These are phyloP conservation scores for Solanum pimpinellifolium DNA, from an alignment of 257 asterid species.

Conservation along the genomic window DNA sequence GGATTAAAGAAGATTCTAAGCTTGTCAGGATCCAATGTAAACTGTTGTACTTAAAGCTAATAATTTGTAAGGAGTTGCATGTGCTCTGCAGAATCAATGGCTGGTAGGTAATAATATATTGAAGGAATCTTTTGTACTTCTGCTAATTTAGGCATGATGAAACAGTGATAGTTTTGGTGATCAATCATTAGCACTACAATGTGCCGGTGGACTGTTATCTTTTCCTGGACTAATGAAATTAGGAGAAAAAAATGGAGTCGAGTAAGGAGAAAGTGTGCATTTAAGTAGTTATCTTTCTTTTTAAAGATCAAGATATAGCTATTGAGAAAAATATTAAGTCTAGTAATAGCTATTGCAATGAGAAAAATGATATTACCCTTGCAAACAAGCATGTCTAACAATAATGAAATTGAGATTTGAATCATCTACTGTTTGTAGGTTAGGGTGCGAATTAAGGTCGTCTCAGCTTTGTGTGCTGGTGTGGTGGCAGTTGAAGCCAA, in stretches of 20 bases:
- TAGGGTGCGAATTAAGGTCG: slow-evolving; percentile 67
- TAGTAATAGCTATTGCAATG: neutral
- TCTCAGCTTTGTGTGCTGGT: slow-evolving; percentile 50
- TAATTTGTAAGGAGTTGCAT: neutral
- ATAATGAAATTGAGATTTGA: neutral
- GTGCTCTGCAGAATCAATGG: neutral
- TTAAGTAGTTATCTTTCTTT: neutral
- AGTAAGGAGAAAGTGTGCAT: neutral
- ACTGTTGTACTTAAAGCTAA: neutral
- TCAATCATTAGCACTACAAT: neutral
- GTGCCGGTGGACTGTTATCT: neutral
- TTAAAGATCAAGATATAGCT: neutral
- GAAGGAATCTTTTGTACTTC: neutral
- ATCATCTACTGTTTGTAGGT: slow-evolving; percentile 38
- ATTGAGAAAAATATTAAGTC: too few species aligned
- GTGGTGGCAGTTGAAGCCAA: slow-evolving; percentile 74
- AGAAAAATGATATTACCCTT: neutral
- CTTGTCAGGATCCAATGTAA: neutral
- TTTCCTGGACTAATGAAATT: neutral
- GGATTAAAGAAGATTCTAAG: slow-evolving; percentile 1
- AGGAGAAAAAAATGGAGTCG: neutral
- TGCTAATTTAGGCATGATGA: neutral
- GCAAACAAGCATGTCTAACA: neutral
- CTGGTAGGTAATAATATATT: neutral
- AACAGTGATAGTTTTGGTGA: neutral